Percentiles rank a stretch among this genome's conserved stretches.
Evolutionary conservation across 768 basidiomycete species (phyloP).

Genomic region (Lactarius quietus): DNA sequence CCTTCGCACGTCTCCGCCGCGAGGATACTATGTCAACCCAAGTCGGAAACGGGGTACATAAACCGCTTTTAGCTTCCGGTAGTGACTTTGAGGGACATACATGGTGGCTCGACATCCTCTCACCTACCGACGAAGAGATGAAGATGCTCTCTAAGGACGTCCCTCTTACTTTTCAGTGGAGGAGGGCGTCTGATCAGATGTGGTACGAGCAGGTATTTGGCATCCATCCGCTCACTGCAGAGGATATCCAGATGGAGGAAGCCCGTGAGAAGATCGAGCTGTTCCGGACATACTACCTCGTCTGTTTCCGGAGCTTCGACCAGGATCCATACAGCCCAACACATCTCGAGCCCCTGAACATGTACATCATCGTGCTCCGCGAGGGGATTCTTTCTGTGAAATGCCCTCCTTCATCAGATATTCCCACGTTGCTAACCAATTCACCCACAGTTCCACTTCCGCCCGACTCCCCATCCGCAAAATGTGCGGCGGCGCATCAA

Average conservation of each 20-base stretch:
- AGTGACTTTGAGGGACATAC: slow-evolving; percentile 58
- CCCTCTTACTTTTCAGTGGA: background rate
- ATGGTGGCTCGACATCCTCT: slow-evolving; percentile 96
- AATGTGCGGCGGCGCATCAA: slow-evolving; percentile 98
- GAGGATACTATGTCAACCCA: slow-evolving; percentile 1
- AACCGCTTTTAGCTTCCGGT: background rate
- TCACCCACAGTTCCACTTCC: slow-evolving; percentile 81
- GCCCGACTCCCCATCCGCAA: slow-evolving; percentile 95
- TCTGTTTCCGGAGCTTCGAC: slow-evolving; percentile 98
- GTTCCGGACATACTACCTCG: slow-evolving; percentile 97
- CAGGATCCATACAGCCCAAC: slow-evolving; percentile 98
- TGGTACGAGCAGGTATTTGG: slow-evolving; percentile 70
- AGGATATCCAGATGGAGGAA: slow-evolving; percentile 99
- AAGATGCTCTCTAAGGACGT: slow-evolving; percentile 84
- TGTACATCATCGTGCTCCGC: slow-evolving; percentile 99
- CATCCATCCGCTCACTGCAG: slow-evolving; percentile 97
- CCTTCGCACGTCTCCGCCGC: background rate
- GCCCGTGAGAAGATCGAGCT: slow-evolving; percentile 99
- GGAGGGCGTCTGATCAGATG: background rate
- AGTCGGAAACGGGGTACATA: slow-evolving; percentile 11
- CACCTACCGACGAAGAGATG: slow-evolving; percentile 98
- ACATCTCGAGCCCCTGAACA: slow-evolving; percentile 95
- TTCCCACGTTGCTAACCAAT: background rate
- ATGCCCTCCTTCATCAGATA: slow-evolving; percentile 22
- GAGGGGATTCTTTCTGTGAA: slow-evolving; percentile 92